phyloP scores from a whole-genome alignment of 1,139 yeast genomes.

The Sugiyamaella neomexicana region DNA sequence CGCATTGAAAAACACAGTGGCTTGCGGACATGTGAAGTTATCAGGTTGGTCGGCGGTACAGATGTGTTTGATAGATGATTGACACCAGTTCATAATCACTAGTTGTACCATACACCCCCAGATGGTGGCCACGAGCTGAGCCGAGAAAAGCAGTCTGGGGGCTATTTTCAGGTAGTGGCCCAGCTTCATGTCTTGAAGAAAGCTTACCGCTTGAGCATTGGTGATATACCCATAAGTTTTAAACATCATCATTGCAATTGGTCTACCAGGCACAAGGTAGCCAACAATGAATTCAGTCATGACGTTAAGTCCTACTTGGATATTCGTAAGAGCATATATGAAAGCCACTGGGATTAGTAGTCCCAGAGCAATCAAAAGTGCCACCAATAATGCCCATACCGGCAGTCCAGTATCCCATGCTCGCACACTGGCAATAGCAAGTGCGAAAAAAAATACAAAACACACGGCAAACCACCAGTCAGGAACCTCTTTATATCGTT shows the following conservation, averaged over 20 bases:
- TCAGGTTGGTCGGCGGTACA: conserved; percentile 50
- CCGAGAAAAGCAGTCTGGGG: conserved; percentile 59
- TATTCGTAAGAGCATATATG: conserved; percentile 57
- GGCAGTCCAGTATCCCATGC: conserved; percentile 46
- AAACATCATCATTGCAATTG: conserved; percentile 60
- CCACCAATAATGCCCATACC: conserved; percentile 57
- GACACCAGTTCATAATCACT: conserved; percentile 50
- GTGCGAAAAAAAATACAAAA: conserved; percentile 49
- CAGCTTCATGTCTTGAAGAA: conserved; percentile 57
- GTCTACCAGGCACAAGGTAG: conserved; percentile 62
- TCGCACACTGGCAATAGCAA: conserved; percentile 52
- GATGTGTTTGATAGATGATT: conserved; percentile 47
- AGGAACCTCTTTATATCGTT: conserved; percentile 58
- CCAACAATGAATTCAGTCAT: conserved; percentile 64
- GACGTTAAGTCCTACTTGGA: conserved; percentile 57
- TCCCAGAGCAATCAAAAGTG: conserved; percentile 52
- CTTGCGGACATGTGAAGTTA: conserved; percentile 52
- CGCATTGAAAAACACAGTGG: conserved; percentile 53
- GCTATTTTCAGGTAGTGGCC: conserved; percentile 65
- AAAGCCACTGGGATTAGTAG: conserved; percentile 58
- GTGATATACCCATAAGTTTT: conserved; percentile 63
- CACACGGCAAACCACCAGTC: conserved; percentile 63
- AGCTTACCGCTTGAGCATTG: conserved; percentile 57
- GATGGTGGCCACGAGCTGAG: conserved; percentile 47
- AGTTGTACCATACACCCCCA: conserved; percentile 42